phyloP scores from a whole-genome alignment of 495 filamentous ascomycete genomes.

The Alectoria sarmentosa region DNA sequence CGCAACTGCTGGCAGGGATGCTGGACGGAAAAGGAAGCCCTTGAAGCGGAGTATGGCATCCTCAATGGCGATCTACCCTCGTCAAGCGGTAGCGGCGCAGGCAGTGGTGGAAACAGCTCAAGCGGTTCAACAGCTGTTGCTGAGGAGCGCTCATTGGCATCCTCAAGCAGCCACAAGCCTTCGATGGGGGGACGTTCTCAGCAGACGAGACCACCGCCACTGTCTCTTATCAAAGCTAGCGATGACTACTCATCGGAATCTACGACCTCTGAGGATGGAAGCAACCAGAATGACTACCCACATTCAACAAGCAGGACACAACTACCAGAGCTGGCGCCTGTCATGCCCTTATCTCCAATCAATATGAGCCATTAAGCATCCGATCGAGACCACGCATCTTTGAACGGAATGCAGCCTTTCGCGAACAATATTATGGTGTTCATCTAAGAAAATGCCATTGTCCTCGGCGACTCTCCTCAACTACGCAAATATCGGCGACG shows the following conservation, averaged over 20 bases:
- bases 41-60: conserved; percentile 62
- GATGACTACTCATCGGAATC: conserved; percentile 26
- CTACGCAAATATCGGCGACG: not conserved
- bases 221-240: conserved; percentile 16
- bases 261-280: not conserved
- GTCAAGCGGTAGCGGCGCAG: conserved; percentile 18
- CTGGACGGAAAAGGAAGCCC: conserved; percentile 76
- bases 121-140: conserved; percentile 17
- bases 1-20: conserved; percentile 92
- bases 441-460: not conserved
- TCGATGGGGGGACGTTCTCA: conserved; percentile 14
- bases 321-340: conserved; percentile 60
- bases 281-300: conserved; percentile 7
- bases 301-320: conserved; percentile 40
- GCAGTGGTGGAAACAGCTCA: conserved; percentile 21
- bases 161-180: conserved; percentile 56
- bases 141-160: conserved; percentile 53
- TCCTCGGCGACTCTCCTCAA: not conserved
- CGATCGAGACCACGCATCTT: not conserved
- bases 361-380: conserved; percentile 26
- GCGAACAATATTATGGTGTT: not conserved
- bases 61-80: conserved; percentile 36
- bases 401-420: not conserved
- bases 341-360: conserved; percentile 66
- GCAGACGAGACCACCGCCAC: conserved; percentile 15